These are phyloP conservation scores for Pseudogymnoascus sp. DNA, from an alignment of 2,329 filamentous ascomycete species.

Conservation along the genomic window DNA sequence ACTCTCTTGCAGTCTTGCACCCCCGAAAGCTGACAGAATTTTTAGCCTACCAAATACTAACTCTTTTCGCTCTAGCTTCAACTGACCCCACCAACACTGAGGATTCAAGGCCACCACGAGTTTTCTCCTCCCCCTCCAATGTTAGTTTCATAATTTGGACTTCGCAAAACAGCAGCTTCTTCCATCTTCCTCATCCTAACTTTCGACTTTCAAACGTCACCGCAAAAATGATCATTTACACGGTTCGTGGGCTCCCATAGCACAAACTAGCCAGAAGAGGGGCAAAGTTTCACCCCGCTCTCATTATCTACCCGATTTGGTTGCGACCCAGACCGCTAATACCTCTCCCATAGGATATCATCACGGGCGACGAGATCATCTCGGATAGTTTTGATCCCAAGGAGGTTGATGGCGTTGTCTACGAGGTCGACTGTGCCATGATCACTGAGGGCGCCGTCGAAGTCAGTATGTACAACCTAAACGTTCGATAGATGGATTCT, in stretches of 20 bases:
- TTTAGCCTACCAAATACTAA: not conserved
- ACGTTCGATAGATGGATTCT: not conserved
- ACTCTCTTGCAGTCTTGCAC: not conserved
- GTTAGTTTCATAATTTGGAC: conserved; percentile 8
- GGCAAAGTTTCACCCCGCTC: conserved; percentile 13
- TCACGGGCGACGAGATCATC: conserved; percentile 91
- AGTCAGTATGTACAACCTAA: conserved; percentile 47
- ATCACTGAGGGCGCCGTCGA: conserved; percentile 69
- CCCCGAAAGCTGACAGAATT: conserved; percentile 2
- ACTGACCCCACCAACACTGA: conserved; percentile 5
- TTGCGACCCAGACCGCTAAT: conserved; percentile 13
- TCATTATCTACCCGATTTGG: conserved; percentile 13
- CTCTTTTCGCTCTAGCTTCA: not conserved
- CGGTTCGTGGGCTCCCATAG: conserved; percentile 36
- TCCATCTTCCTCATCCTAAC: conserved; percentile 12
- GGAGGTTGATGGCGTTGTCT: conserved; percentile 70
- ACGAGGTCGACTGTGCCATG: conserved; percentile 88
- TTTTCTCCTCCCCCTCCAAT: conserved; percentile 10
- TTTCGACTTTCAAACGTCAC: conserved; percentile 22
- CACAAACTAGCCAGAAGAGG: not conserved
- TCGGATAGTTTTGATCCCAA: conserved; percentile 88
- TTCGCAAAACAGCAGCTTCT: conserved; percentile 13
- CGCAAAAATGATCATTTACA: conserved; percentile 68
- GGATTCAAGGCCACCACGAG: conserved; percentile 10
- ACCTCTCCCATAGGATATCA: conserved; percentile 57